Percentiles rank a stretch among this genome's conserved stretches.
Conservation (phyloP, 164 flowering plant genomes). For the Chimonanthus praecox region DNA sequence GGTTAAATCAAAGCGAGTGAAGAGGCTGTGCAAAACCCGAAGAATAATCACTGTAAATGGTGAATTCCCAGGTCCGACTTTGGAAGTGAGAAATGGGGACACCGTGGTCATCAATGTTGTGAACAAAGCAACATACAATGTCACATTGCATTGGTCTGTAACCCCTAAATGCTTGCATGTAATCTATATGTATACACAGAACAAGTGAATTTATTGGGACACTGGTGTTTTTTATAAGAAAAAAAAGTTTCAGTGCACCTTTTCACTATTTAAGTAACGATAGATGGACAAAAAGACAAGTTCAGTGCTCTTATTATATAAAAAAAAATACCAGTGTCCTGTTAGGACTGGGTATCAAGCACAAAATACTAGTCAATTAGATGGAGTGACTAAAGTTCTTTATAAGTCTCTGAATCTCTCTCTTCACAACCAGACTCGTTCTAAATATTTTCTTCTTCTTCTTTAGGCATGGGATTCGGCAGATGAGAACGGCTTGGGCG, state of each 20-base stretch:
- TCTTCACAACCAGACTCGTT: too few relatives aligned
- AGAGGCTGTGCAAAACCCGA: conserved; percentile 95
- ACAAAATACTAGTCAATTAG: background rate
- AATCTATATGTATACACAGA: background rate
- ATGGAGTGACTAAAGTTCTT: background rate
- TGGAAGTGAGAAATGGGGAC: conserved; percentile 80
- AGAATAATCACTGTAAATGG: conserved; percentile 80
- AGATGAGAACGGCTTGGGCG: conserved; percentile 84
- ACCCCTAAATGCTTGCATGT: background rate
- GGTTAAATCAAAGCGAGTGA: conserved; percentile 85
- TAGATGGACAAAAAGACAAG: background rate
- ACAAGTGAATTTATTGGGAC: background rate
- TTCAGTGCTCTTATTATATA: background rate
- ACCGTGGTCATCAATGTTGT: conserved; percentile 58
- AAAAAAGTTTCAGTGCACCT: too few relatives aligned
- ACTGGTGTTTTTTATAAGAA: background rate
- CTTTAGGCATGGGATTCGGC: conserved; percentile 75
- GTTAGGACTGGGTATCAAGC: background rate
- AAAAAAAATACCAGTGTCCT: too few relatives aligned
- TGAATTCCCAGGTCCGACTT: conserved; percentile 75
- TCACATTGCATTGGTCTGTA: conserved; percentile 83
- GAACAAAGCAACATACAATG: conserved; percentile 67
- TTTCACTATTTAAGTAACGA: background rate
- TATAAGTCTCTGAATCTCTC: too few relatives aligned
- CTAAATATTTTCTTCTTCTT: background rate